A percentile compares a stretch with the other conserved stretches of the same genome.
These are phyloP conservation scores for Candida anutae DNA, from an alignment of 1,139 yeast species.

Conservation along the genomic window DNA sequence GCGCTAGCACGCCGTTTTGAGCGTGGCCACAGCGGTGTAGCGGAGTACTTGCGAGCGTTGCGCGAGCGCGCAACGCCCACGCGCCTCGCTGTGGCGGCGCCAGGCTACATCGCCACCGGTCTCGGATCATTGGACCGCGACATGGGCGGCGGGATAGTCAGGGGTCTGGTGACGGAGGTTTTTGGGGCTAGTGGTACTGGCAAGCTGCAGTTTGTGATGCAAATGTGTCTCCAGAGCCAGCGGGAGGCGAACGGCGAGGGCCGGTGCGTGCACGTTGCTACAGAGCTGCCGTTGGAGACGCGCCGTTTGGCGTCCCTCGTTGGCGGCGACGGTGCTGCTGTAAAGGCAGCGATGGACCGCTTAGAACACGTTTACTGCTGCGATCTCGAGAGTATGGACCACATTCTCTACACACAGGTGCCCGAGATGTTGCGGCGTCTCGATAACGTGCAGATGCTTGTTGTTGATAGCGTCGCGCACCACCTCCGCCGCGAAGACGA, in stretches of 20 bases:
- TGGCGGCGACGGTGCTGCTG: constrained; percentile 9
- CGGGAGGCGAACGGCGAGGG: constrained; percentile 23
- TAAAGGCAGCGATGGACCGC: constrained; percentile 32
- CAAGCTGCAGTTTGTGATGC: constrained; percentile 70
- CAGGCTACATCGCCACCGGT: constrained; percentile 47
- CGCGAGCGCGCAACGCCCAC: too few species aligned
- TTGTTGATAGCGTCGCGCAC: constrained; percentile 83
- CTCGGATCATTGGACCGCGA: constrained; percentile 45
- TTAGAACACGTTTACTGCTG: constrained; percentile 58
- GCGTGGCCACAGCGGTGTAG: too few species aligned
- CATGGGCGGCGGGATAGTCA: constrained; percentile 62
- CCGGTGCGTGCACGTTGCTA: constrained; percentile 58
- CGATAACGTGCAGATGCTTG: constrained; percentile 41
- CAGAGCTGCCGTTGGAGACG: constrained; percentile 70
- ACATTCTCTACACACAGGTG: constrained; percentile 61
- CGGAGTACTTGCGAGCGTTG: too few species aligned
- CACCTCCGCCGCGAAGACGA: constrained; percentile 65
- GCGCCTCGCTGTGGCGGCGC: background rate
- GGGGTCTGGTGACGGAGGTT: constrained; percentile 66
- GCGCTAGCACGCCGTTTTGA: background rate
- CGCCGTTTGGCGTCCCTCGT: constrained; percentile 37
- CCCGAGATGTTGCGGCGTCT: constrained; percentile 44
- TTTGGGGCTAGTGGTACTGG: constrained; percentile 85
- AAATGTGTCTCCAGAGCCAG: constrained; percentile 53
- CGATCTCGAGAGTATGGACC: constrained; percentile 69